Conservation (phyloP, 1,284 basidiomycete species). For the Sparassis latifolia region DNA sequence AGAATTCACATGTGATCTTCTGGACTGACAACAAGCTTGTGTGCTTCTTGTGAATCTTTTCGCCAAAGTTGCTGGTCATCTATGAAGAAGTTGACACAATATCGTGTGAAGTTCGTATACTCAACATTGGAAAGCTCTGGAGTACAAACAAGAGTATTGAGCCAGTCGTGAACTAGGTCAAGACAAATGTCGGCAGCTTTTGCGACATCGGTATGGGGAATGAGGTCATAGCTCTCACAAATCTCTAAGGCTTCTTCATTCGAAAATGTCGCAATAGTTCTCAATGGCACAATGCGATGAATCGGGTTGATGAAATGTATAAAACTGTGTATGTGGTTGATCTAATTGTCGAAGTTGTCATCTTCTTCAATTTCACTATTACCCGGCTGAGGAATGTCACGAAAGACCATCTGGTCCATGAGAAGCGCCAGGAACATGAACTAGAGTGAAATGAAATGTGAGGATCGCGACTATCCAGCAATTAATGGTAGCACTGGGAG, state of each 20-base stretch:
- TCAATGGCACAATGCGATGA: background rate
- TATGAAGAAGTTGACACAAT: constrained; percentile 3
- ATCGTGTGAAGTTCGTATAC: background rate
- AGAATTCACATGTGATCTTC: constrained; percentile 3
- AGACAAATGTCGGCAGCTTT: background rate
- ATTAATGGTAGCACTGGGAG: constrained; percentile 30
- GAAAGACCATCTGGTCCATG: constrained; percentile 31
- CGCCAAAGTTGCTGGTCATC: constrained; percentile 2
- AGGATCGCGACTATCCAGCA: constrained; percentile 32
- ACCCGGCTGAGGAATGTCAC: constrained; percentile 12
- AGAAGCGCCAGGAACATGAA: constrained; percentile 19
- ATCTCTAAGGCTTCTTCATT: background rate
- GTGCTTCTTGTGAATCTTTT: background rate
- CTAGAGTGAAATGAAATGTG: constrained; percentile 26
- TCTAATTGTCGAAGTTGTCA: constrained; percentile 1
- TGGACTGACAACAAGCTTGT: constrained; percentile 5
- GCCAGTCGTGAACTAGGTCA: background rate
- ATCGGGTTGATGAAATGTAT: background rate
- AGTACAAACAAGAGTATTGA: background rate
- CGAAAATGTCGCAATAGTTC: background rate
- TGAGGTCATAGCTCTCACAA: background rate
- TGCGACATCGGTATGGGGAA: background rate
- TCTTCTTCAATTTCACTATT: constrained; percentile 3
- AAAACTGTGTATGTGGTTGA: background rate
- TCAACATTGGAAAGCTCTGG: background rate